Conservation (phyloP, 2,329 filamentous ascomycete genomes). For the Dactylonectria macrodidyma region DNA sequence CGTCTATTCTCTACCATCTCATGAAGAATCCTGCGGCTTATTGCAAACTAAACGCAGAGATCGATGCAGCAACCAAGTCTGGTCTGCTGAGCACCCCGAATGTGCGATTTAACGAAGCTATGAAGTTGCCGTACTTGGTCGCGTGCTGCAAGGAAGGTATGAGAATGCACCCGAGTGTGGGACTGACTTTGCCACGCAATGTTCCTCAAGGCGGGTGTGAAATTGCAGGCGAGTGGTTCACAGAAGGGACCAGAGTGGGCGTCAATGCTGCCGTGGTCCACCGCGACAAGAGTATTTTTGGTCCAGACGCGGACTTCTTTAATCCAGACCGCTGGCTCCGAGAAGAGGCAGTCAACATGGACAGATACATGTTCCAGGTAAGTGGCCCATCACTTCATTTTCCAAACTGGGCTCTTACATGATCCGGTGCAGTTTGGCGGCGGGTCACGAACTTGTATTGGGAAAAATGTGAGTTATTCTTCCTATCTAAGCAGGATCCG, state of each 20-base stretch:
- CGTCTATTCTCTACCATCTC: slow-evolving; percentile 5
- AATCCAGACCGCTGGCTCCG: slow-evolving; percentile 27
- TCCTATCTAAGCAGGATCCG: no score
- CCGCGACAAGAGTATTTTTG: slow-evolving; percentile 22
- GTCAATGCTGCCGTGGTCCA: slow-evolving; percentile 26
- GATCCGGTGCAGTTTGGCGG: slow-evolving; percentile 15
- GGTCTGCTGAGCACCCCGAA: neutral
- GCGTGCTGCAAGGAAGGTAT: slow-evolving; percentile 21
- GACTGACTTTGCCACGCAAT: slow-evolving; percentile 1
- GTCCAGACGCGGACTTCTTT: slow-evolving; percentile 22
- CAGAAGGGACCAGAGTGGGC: slow-evolving; percentile 11
- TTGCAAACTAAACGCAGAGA: slow-evolving; percentile 5
- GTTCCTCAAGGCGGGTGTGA: neutral
- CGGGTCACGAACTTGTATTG: slow-evolving; percentile 25
- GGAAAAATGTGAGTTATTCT: slow-evolving; percentile 16
- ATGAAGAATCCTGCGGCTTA: neutral
- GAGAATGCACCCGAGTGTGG: slow-evolving; percentile 22
- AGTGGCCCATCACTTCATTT: neutral
- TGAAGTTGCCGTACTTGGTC: slow-evolving; percentile 8
- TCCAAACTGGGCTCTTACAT: neutral
- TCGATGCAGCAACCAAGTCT: neutral
- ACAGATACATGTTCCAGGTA: slow-evolving; percentile 14
- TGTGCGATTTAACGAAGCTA: slow-evolving; percentile 2
- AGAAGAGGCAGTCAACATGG: slow-evolving; percentile 13
- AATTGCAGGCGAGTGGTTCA: slow-evolving; percentile 1